Percentiles rank a stretch among this genome's conserved stretches.
phyloP scores from a whole-genome alignment of 2,329 filamentous ascomycete species.

The Lasiodiplodia citricola region DNA sequence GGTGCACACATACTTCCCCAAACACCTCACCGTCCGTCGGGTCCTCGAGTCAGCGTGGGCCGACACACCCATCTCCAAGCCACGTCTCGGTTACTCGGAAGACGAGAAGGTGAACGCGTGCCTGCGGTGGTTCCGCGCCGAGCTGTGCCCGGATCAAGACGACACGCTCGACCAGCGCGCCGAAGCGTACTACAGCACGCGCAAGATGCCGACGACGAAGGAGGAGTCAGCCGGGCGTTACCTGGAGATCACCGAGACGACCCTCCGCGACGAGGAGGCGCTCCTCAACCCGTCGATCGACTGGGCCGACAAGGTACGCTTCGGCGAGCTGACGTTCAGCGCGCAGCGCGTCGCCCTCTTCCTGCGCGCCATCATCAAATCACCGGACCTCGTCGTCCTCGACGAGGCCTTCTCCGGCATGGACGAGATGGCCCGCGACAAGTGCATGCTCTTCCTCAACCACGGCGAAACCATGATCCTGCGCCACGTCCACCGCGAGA shows the following conservation, averaged over 20 bases:
- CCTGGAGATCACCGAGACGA: not conserved
- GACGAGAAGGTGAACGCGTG: constrained; percentile 68
- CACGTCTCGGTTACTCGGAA: constrained; percentile 65
- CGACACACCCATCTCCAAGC: constrained; percentile 78
- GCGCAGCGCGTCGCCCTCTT: constrained; percentile 86
- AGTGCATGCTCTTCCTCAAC: constrained; percentile 80
- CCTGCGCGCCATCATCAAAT: constrained; percentile 58
- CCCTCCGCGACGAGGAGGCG: constrained; percentile 23
- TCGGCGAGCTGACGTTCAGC: constrained; percentile 78
- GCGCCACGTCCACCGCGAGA: constrained; percentile 39
- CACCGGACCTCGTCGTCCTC: constrained; percentile 55
- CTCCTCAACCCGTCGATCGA: constrained; percentile 40
- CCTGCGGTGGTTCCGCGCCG: constrained; percentile 76
- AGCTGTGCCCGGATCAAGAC: constrained; percentile 66
- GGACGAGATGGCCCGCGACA: constrained; percentile 71
- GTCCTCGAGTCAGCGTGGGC: constrained; percentile 88
- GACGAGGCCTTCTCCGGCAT: constrained; percentile 60
- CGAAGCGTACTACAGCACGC: not conserved
- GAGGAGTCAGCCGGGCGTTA: not conserved
- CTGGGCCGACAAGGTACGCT: constrained; percentile 72
- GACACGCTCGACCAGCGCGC: constrained; percentile 17
- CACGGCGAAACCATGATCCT: constrained; percentile 47
- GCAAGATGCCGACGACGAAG: constrained; percentile 24
- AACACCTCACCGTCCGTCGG: constrained; percentile 72
- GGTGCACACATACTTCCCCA: constrained; percentile 91